Percentiles rank a stretch among this genome's conserved stretches.
These are phyloP conservation scores for Globisporangium abappressorium DNA, from an alignment of 352 stramenopile genomes.

Conservation along the genomic window DNA sequence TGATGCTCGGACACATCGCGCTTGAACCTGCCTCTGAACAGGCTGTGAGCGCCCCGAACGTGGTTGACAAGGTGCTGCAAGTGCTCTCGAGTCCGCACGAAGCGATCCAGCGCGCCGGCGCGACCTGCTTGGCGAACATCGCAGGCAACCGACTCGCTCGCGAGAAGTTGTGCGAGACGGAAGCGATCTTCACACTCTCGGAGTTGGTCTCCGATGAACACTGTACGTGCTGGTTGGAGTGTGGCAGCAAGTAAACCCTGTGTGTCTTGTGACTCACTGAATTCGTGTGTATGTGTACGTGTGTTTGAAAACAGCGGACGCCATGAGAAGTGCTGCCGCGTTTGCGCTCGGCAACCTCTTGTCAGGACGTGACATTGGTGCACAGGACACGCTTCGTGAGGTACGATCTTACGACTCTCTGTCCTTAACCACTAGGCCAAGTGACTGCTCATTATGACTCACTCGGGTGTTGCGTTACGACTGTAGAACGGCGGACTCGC, in stretches of 20 bases:
- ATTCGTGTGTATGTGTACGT: neutral
- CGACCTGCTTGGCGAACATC: slow-evolving; percentile 55
- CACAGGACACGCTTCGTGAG: slow-evolving; percentile 58
- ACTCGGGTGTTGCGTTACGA: neutral
- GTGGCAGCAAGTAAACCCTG: too few species aligned
- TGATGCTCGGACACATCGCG: slow-evolving; percentile 64
- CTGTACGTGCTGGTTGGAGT: slow-evolving; percentile 23
- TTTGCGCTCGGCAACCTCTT: slow-evolving; percentile 73
- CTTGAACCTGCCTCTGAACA: slow-evolving; percentile 33
- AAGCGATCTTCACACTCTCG: slow-evolving; percentile 40
- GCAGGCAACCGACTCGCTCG: slow-evolving; percentile 37
- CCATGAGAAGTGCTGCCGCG: slow-evolving; percentile 48
- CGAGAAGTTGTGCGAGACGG: slow-evolving; percentile 42
- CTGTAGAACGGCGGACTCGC: slow-evolving; percentile 42
- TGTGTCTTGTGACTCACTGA: slow-evolving; percentile 12
- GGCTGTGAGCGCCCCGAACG: slow-evolving; percentile 27
- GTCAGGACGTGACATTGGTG: slow-evolving; percentile 48
- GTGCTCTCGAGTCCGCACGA: slow-evolving; percentile 54
- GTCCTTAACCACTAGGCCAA: neutral
- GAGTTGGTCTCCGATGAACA: slow-evolving; percentile 47
- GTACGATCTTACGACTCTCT: slow-evolving; percentile 9
- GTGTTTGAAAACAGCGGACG: slow-evolving; percentile 29
- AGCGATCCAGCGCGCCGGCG: slow-evolving; percentile 52
- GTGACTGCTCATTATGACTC: neutral
- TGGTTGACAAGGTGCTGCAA: slow-evolving; percentile 41